Evolutionary conservation across 208 protist genomes (phyloP), one percentile per base, ranked within the genome.

Genomic region (Trypanosomatidae sp.): DNA sequence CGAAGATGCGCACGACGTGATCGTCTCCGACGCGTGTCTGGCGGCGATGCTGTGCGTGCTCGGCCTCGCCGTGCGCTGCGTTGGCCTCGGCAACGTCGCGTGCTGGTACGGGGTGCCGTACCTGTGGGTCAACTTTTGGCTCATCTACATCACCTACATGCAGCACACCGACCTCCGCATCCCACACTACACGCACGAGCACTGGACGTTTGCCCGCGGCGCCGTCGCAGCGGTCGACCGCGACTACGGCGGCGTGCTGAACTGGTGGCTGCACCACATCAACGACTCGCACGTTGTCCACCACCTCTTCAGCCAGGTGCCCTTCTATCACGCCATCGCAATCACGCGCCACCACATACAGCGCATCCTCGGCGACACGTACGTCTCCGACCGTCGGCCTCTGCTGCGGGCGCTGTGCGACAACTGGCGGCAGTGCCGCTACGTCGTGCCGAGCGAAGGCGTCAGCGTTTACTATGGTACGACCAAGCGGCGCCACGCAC

Each of bases 181-280:
- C 19, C 89, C 94, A 0, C 94, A 97, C 57, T 96, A 88, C 72
- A 63, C 64, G 35, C 59, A 72, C 24, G 71, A 84, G 27, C 61
- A 96, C 39, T 97, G 89, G 85, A 96, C 71, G n/a, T 97, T 92
- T 71, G 65, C 85, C 7, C 75, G 83, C n/a, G 94, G 94, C 26
- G 91, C 89, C 18, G 57, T 96, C 22, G 66, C 76, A 24, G 91
- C 90, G 4, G 74, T 97, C 7, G 94, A 97, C 45, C 78, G 94
- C 30, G 71, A 90, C 53, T 89, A 82, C 47, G 88, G 89, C 38
- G 56, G n/a, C 16, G 18, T 79, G 1, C 22, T 96, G n/a, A 91
- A 96, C 66, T 32, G 16, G 16, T 77, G 75, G 71, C 59, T 86
- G 16, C 93, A 97, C 67, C 85, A 96, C 76, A 97, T 97, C 60